Evolutionary conservation across 2,329 filamentous ascomycete genomes (phyloP), one percentile per base, ranked within the genome.

Genomic region (Myriosclerotinia curreyana): DNA sequence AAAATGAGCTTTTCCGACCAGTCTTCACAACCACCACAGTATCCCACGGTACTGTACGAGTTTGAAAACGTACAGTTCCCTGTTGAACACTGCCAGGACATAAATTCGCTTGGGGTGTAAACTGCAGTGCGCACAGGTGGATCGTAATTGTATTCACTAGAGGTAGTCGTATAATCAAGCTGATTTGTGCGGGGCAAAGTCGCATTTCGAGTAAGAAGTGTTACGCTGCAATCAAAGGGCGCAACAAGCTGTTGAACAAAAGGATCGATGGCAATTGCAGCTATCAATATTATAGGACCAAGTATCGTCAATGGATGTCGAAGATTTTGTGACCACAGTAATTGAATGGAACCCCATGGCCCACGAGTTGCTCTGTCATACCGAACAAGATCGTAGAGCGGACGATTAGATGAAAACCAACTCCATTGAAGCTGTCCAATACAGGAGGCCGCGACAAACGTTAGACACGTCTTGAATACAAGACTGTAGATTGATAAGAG

Each of bases 401-500:
- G 50, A n/a, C 50, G 50, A 52, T n/a, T 8, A 2, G 28, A 52
- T 5, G 50, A 52, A n/a, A 52, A 52, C 50, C 50, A 52, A 52
- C 2, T 11, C 50, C 50, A 52, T 2, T 52, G 50, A 52, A 52
- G 50, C 3, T 52, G 28, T 36, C 50, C 17, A n/a, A 52, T 52
- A 12, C 50, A 52, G 9, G 50, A 52, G 17, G 28, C 4, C 7
- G 34, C 17, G 2, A 52, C 31, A 1, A 52, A 52, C 20, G 20
- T 52, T 11, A 36, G 9, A 36, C 50, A 52, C 9, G 50, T 52
- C 12, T 52, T 52, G 5, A 52, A 52, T 8, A 22, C 31, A 38
- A 52, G 50, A 52, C 50, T 22, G 14, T 52, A 38, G 1, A 38
- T 52, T 34, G 50, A 52, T 38, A 38, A 20, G 1, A 52, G 31